Percentiles rank a stretch among this genome's conserved stretches.
phyloP scores from a whole-genome alignment of 352 stramenopile species.

The Pythium utonaiense region DNA sequence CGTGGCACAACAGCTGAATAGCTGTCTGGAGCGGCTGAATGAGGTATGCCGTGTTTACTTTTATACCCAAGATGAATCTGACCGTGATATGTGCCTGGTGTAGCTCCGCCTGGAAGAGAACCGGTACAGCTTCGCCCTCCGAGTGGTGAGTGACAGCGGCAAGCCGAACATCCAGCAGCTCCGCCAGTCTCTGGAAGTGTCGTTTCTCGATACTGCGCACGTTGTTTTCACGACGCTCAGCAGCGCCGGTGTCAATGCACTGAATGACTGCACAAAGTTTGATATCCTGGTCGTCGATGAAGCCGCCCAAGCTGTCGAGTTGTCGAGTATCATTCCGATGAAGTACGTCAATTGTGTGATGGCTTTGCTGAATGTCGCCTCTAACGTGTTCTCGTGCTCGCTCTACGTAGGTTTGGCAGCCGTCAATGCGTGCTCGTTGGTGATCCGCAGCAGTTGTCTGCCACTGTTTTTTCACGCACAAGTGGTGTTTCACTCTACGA shows the following conservation, averaged over 20 bases:
- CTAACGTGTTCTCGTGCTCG: neutral
- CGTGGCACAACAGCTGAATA: constrained; percentile 77
- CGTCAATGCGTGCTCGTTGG: constrained; percentile 91
- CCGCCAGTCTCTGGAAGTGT: constrained; percentile 79
- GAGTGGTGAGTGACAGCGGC: constrained; percentile 58
- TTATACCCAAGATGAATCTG: neutral
- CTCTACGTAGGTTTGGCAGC: constrained; percentile 66
- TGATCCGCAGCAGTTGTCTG: constrained; percentile 91
- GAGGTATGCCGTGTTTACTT: constrained; percentile 44
- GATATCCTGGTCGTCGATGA: constrained; percentile 87
- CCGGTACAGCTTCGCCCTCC: constrained; percentile 72
- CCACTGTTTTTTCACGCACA: constrained; percentile 90
- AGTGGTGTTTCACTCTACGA: constrained; percentile 86
- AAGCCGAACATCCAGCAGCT: constrained; percentile 55
- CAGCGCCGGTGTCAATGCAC: constrained; percentile 75
- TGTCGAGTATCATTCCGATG: constrained; percentile 88
- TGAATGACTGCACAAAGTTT: constrained; percentile 74
- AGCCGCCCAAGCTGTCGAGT: constrained; percentile 82
- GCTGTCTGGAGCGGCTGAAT: constrained; percentile 66
- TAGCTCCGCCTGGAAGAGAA: constrained; percentile 79
- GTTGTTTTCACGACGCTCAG: constrained; percentile 93
- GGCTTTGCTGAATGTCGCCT: neutral
- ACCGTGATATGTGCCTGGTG: neutral
- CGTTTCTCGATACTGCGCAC: constrained; percentile 87
- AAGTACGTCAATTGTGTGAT: constrained; percentile 48